Percentiles rank a stretch among this genome's conserved stretches.
These are phyloP conservation scores for Glaciozyma martinii DNA, from an alignment of 768 basidiomycete species.

Conservation along the genomic window DNA sequence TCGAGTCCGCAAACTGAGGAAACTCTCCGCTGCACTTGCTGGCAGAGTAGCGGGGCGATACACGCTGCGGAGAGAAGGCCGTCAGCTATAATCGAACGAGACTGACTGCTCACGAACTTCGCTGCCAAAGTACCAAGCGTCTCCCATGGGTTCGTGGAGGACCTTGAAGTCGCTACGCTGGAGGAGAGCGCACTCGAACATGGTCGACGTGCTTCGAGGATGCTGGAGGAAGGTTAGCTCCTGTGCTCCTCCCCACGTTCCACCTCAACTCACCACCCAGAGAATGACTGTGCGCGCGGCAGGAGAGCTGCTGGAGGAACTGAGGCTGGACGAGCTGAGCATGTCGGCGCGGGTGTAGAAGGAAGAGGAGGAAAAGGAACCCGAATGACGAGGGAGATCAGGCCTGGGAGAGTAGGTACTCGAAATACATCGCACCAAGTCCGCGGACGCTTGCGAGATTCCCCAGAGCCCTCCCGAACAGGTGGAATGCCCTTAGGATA, in stretches of 20 bases:
- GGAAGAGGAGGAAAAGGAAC: background rate
- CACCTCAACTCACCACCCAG: slow-evolving; percentile 13
- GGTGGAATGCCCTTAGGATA: too few species aligned
- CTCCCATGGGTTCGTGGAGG: slow-evolving; percentile 14
- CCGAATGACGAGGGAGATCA: too few species aligned
- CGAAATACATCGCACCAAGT: too few species aligned
- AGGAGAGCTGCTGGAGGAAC: slow-evolving; percentile 1
- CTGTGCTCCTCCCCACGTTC: background rate
- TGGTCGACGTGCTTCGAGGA: slow-evolving; percentile 26
- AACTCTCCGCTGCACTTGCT: background rate
- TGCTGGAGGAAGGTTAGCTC: slow-evolving; percentile 2
- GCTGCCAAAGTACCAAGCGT: slow-evolving; percentile 30
- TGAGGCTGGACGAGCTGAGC: too few species aligned
- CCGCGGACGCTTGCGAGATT: too few species aligned
- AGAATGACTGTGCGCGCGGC: slow-evolving; percentile 18
- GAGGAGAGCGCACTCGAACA: slow-evolving; percentile 34
- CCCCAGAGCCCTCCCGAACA: too few species aligned
- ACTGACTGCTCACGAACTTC: background rate
- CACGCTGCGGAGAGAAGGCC: too few species aligned
- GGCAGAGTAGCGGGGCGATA: background rate
- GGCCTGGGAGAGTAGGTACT: too few species aligned
- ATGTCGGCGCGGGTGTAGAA: background rate
- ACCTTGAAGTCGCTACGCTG: slow-evolving; percentile 13
- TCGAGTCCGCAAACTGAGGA: background rate
- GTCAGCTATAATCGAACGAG: background rate